A percentile compares a stretch with the other conserved stretches of the same genome.
These are phyloP conservation scores for Aaosphaeria arxii DNA, from an alignment of 2,329 filamentous ascomycete genomes.

Conservation along the genomic window DNA sequence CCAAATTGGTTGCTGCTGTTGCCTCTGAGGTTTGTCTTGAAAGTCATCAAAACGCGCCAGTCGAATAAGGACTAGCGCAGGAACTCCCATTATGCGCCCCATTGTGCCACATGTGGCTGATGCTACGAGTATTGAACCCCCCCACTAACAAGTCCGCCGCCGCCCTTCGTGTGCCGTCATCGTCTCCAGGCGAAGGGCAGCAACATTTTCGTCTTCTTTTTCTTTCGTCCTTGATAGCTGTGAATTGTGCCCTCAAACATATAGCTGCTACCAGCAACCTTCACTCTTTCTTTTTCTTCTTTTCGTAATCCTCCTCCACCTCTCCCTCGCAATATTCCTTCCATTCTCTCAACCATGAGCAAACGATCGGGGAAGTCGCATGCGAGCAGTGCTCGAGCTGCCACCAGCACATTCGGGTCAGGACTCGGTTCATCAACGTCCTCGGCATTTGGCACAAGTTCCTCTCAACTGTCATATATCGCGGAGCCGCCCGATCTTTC, in stretches of 20 bases:
- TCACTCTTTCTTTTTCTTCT: slow-evolving; percentile 3
- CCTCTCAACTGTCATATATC: slow-evolving; percentile 78
- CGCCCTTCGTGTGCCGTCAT: slow-evolving; percentile 7
- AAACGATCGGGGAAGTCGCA: slow-evolving; percentile 61
- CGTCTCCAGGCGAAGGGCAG: background rate
- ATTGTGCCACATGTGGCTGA: too few relatives aligned
- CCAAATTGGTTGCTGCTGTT: background rate
- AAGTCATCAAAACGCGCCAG: background rate
- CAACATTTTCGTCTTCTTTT: background rate
- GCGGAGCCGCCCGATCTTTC: slow-evolving; percentile 80
- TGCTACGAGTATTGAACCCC: too few relatives aligned
- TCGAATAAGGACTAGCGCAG: too few relatives aligned
- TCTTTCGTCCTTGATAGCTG: background rate
- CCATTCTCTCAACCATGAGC: slow-evolving; percentile 45
- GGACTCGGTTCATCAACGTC: slow-evolving; percentile 34
- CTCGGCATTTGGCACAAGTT: slow-evolving; percentile 44
- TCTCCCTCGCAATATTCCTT: slow-evolving; percentile 1
- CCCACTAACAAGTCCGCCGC: background rate
- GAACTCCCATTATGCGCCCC: too few relatives aligned
- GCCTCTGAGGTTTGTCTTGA: background rate
- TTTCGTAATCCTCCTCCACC: slow-evolving; percentile 1
- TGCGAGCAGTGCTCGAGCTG: slow-evolving; percentile 61
- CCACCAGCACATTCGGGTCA: slow-evolving; percentile 42
- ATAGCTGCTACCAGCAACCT: background rate
- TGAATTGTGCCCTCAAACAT: background rate